These are phyloP conservation scores for Phytophthora melonis DNA, from an alignment of 352 stramenopile genomes.

Conservation along the genomic window DNA sequence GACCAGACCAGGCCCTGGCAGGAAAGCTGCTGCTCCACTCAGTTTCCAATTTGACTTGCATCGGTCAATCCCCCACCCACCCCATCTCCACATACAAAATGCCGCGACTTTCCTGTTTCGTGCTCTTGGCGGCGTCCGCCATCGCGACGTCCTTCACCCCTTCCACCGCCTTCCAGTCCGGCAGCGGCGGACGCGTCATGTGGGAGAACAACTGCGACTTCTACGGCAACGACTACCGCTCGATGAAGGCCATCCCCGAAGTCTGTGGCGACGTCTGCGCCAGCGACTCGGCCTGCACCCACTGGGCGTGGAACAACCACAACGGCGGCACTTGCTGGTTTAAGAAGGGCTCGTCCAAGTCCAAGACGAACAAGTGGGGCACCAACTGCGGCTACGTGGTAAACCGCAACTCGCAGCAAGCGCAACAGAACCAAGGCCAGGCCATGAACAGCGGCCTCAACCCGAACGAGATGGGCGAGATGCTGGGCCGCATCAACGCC, in stretches of 20 bases:
- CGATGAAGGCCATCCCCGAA: slow-evolving; percentile 34
- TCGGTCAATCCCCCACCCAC: slow-evolving; percentile 10
- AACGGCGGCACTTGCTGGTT: slow-evolving; percentile 52
- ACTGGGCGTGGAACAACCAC: slow-evolving; percentile 52
- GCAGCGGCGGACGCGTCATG: slow-evolving; percentile 41
- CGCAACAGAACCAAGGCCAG: slow-evolving; percentile 23
- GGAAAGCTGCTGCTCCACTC: background rate
- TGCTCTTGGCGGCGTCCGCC: slow-evolving; percentile 20
- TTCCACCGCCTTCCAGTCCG: slow-evolving; percentile 18
- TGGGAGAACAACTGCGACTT: slow-evolving; percentile 54
- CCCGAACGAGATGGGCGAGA: slow-evolving; percentile 41
- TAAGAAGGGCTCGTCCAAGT: slow-evolving; percentile 38
- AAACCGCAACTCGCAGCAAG: slow-evolving; percentile 24
- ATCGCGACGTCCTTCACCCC: slow-evolving; percentile 10
- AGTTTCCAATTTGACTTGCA: slow-evolving; percentile 29
- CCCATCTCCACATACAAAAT: slow-evolving; percentile 7
- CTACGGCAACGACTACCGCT: slow-evolving; percentile 40
- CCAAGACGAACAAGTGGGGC: slow-evolving; percentile 35
- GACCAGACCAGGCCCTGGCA: background rate
- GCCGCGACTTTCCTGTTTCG: slow-evolving; percentile 12
- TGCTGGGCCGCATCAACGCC: slow-evolving; percentile 57
- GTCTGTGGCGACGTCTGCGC: slow-evolving; percentile 46
- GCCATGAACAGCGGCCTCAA: slow-evolving; percentile 41
- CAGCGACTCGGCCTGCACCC: slow-evolving; percentile 38
- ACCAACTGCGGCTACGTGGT: slow-evolving; percentile 52